Percentiles rank a stretch among this genome's conserved stretches.
Evolutionary conservation across 148 eudicot species (phyloP).

Genomic region (Polygonum maritimum): DNA sequence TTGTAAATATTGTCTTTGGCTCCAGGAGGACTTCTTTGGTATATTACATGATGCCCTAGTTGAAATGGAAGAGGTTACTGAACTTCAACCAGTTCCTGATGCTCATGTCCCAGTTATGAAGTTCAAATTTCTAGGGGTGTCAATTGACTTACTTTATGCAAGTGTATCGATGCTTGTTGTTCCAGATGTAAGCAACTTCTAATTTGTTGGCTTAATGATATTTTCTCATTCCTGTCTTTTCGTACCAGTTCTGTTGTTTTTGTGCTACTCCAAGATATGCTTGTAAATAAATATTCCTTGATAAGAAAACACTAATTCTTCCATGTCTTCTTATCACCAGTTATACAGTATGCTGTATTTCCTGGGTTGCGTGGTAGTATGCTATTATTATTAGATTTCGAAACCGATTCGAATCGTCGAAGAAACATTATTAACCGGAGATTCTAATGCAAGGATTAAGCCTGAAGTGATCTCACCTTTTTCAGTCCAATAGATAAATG

Average conservation of each 20-base stretch:
- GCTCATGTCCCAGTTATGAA: slow-evolving; percentile 57
- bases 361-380: neutral
- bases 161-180: slow-evolving; percentile 30
- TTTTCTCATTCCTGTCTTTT: neutral
- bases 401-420: neutral
- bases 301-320: neutral
- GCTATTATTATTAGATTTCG: neutral
- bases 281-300: neutral
- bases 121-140: slow-evolving; percentile 42
- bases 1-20: neutral
- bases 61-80: slow-evolving; percentile 41
- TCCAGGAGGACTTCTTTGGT: slow-evolving; percentile 39
- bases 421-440: neutral
- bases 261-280: neutral
- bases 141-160: slow-evolving; percentile 53
- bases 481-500: neutral
- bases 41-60: slow-evolving; percentile 37
- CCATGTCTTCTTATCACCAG: neutral
- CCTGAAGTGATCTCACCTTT: neutral
- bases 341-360: neutral
- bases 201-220: neutral
- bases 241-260: neutral
- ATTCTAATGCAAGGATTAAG: neutral
- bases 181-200: slow-evolving; percentile 28
- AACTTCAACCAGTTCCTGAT: slow-evolving; percentile 45